A percentile compares a stretch with the other conserved stretches of the same genome.
phyloP scores from a whole-genome alignment of 179 eudicot species.

The Spinacia oleracea region DNA sequence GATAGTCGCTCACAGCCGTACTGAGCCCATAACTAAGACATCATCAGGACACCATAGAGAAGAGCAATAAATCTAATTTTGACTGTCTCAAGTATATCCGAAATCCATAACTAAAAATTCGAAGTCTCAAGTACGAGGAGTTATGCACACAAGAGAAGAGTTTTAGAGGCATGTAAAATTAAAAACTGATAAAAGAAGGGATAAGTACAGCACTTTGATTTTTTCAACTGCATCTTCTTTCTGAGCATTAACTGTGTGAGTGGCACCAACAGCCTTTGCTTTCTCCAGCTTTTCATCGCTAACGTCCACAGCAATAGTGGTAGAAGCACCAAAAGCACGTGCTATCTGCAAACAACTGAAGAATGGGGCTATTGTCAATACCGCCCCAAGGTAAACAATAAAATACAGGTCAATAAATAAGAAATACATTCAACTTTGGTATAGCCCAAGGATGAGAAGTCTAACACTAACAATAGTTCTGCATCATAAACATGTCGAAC shows the following conservation, averaged over 20 bases:
- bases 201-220: constrained; percentile 52
- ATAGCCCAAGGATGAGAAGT: neutral
- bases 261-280: constrained; percentile 83
- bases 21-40: neutral
- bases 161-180: neutral
- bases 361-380: constrained; percentile 26
- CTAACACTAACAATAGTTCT: neutral
- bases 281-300: constrained; percentile 87
- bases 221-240: constrained; percentile 82
- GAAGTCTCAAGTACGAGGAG: neutral
- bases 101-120: neutral
- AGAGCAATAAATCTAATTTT: neutral
- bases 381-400: neutral
- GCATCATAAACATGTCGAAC: neutral
- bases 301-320: constrained; percentile 90
- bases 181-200: constrained; percentile 1
- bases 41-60: neutral
- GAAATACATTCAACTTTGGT: too few relatives aligned
- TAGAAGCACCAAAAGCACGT: constrained; percentile 95
- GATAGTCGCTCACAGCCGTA: neutral
- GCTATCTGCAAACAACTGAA: constrained; percentile 99
- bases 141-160: neutral
- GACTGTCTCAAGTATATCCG: constrained; percentile 1
- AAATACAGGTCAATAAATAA: neutral
- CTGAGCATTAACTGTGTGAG: constrained; percentile 70